phyloP scores from a whole-genome alignment of 306 rosid genomes.

The Lablab purpureus region DNA sequence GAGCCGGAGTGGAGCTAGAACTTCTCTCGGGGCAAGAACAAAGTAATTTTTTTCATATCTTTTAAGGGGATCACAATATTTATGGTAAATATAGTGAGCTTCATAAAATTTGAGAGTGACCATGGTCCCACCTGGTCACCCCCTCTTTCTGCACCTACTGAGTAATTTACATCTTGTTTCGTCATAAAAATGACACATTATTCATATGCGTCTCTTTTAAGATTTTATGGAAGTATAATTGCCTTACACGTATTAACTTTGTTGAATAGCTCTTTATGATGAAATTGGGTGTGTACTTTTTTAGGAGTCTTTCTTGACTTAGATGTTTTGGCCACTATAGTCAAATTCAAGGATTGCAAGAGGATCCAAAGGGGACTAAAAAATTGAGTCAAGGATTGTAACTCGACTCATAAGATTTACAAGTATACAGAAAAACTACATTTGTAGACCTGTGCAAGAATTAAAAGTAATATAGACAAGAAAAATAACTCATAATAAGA shows the following conservation, averaged over 20 bases:
- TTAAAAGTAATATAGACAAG: no score
- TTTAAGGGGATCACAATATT: no score
- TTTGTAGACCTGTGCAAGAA: no score
- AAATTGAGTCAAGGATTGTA: no score
- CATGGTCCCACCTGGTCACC: not conserved
- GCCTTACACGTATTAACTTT: not conserved
- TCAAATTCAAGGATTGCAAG: no score
- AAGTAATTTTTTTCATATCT: not conserved
- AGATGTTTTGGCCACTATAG: constrained; percentile 15
- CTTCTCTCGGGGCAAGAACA: not conserved
- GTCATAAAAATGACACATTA: not conserved
- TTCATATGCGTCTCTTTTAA: not conserved
- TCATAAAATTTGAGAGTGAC: not conserved
- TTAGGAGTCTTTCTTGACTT: constrained; percentile 17
- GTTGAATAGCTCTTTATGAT: constrained; percentile 18
- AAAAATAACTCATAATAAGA: no score
- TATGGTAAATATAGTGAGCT: no score
- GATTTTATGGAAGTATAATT: not conserved
- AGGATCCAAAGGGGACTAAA: no score
- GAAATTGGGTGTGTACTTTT: not conserved
- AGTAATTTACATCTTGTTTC: not conserved
- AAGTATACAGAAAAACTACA: no score
- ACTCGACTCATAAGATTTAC: no score
- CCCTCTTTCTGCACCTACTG: not conserved
- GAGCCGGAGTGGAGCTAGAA: not conserved